A percentile compares a stretch with the other conserved stretches of the same genome.
phyloP scores from a whole-genome alignment of 495 filamentous ascomycete genomes.

The Haplographium delicatum region DNA sequence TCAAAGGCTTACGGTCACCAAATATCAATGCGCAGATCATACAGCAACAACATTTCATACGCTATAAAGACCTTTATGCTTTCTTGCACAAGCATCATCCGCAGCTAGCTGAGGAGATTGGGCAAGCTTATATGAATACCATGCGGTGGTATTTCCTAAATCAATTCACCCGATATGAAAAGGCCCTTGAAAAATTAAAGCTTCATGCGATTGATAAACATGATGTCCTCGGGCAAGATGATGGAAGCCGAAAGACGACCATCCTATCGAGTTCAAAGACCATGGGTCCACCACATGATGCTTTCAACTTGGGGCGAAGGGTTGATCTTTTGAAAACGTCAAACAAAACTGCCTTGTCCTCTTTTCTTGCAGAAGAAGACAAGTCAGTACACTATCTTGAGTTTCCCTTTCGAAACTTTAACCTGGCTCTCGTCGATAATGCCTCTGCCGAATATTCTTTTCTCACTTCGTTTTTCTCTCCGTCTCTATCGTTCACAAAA shows the following conservation, averaged over 20 bases:
- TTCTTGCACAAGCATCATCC: slow-evolving; percentile 79
- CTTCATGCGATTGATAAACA: slow-evolving; percentile 76
- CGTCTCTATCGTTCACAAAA: slow-evolving; percentile 47
- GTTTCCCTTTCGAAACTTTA: slow-evolving; percentile 86
- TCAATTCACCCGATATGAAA: slow-evolving; percentile 84
- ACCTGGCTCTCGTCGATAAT: slow-evolving; percentile 89
- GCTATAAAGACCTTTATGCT: slow-evolving; percentile 77
- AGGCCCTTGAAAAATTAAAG: slow-evolving; percentile 77
- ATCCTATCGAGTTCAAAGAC: slow-evolving; percentile 32
- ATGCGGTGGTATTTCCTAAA: slow-evolving; percentile 98
- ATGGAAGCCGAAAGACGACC: slow-evolving; percentile 53
- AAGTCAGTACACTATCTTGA: slow-evolving; percentile 81
- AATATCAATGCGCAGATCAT: slow-evolving; percentile 95
- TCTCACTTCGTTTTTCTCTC: slow-evolving; percentile 80
- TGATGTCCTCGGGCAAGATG: slow-evolving; percentile 78
- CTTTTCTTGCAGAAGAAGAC: slow-evolving; percentile 85
- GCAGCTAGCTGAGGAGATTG: slow-evolving; percentile 77
- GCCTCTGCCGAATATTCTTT: slow-evolving; percentile 93
- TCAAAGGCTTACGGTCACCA: slow-evolving; percentile 86
- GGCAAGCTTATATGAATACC: slow-evolving; percentile 92
- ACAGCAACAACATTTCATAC: slow-evolving; percentile 83
- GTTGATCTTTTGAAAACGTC: slow-evolving; percentile 69
- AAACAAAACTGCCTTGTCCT: slow-evolving; percentile 66
- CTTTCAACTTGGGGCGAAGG: slow-evolving; percentile 81
- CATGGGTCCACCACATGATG: slow-evolving; percentile 68